Evolutionary conservation across 2,329 filamentous ascomycete genomes (phyloP), one percentile per base, ranked within the genome.

Genomic region (Pseudocercospora crystallina): DNA sequence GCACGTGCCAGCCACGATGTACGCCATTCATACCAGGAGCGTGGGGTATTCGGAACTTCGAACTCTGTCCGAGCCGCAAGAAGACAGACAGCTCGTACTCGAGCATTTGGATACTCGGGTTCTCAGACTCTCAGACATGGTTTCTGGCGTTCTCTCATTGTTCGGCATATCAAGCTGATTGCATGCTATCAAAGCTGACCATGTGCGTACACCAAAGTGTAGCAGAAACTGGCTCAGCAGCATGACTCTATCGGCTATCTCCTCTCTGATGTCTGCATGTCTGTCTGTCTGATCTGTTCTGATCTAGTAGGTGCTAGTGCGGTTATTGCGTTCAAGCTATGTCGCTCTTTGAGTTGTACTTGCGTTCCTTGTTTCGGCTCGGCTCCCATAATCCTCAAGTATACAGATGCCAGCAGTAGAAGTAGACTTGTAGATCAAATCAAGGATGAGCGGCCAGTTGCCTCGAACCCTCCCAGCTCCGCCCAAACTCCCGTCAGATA

Each of bases 201-300:
- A 49, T 51, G 13, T 52, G 43, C 47, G 33, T 29, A 43, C 42
- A 45, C 48, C 43, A 49, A 41, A 37, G 51, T 49, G 56, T 48
- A 40, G 51, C 51, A 53, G 46, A 42, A 49, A 51, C 35, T 43
- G 50, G 43, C 52, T 43, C 53, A 51, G 53, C 58, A 51, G 58
- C 57, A 61, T 59, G 57, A 51, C 58, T 55, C 55, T 57, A 61
- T 59, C 56, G 56, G 58, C 58, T 61, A 61, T 61, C 56, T 61
- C 56, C 44, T 57, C 48, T 54, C 53, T 57, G 47, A 40, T 55
- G 43, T 30, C 13, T 49, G 47, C 42, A 44, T 52, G 46, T 53
- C 50, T 53, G 51, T 44, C 47, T 53, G 53, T 43, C 47, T 56
- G 53, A 53, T 60, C 57, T 58, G 56, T 26, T 54, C 41, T 53